Conservation (phyloP, 1,139 yeast genomes). For the Magnusiomyces sp. region DNA sequence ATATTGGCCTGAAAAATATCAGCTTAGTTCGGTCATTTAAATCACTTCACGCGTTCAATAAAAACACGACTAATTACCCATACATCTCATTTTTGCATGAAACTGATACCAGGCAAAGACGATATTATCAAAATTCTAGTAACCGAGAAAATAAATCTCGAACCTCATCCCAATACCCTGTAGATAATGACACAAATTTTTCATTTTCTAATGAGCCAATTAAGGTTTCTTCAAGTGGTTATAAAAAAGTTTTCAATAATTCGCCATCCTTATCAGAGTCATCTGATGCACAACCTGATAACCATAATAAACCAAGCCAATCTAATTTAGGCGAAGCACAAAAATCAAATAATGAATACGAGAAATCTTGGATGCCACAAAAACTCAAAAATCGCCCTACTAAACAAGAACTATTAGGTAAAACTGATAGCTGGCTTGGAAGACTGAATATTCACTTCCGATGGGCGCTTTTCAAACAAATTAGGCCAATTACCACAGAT, state of each 20-base stretch:
- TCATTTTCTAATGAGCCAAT: neutral
- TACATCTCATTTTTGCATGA: too few species aligned
- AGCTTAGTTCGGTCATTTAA: too few species aligned
- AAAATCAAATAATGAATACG: neutral
- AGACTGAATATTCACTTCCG: constrained; percentile 50
- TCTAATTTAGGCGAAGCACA: constrained; percentile 7
- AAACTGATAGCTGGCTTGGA: constrained; percentile 43
- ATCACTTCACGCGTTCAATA: too few species aligned
- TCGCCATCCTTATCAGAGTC: neutral
- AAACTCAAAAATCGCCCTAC: constrained; percentile 21
- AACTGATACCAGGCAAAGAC: too few species aligned
- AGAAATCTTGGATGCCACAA: constrained; percentile 1
- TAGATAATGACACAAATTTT: too few species aligned
- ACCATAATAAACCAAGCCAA: constrained; percentile 9
- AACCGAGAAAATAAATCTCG: neutral
- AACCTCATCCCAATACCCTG: neutral
- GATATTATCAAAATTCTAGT: neutral
- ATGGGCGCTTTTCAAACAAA: constrained; percentile 59
- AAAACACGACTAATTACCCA: too few species aligned
- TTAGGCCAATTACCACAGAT: constrained; percentile 75
- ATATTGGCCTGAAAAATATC: too few species aligned
- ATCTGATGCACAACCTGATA: neutral
- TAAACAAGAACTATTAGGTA: constrained; percentile 45
- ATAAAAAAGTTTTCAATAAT: neutral
- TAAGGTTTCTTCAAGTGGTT: neutral